Percentiles rank a stretch among this genome's conserved stretches.
These are phyloP conservation scores for Talaromyces albobiverticillius DNA, from an alignment of 2,329 filamentous ascomycete species.

Conservation along the genomic window DNA sequence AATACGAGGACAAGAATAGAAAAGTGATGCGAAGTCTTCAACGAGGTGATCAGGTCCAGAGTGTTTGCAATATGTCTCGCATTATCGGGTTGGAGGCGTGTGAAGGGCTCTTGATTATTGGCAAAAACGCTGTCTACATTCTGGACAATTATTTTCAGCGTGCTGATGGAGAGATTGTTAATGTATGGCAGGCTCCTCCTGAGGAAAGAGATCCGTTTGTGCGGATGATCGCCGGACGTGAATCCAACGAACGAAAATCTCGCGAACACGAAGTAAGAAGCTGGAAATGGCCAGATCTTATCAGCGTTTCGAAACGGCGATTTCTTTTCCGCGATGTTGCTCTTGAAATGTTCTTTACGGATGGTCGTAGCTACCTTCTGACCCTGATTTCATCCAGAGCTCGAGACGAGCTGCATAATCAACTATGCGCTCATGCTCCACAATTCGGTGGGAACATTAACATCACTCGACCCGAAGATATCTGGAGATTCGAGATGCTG, in stretches of 20 bases:
- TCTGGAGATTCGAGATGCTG: slow-evolving; percentile 86
- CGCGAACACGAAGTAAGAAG: slow-evolving; percentile 77
- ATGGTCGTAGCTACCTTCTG: slow-evolving; percentile 89
- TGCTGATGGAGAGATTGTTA: slow-evolving; percentile 92
- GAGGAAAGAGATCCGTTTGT: slow-evolving; percentile 95
- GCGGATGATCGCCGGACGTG: slow-evolving; percentile 81
- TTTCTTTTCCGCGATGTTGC: slow-evolving; percentile 95
- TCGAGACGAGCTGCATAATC: slow-evolving; percentile 77
- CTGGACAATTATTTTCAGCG: slow-evolving; percentile 96
- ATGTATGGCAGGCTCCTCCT: slow-evolving; percentile 86
- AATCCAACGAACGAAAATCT: slow-evolving; percentile 58
- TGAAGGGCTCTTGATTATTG: slow-evolving; percentile 89
- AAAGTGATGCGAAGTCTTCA: slow-evolving; percentile 95
- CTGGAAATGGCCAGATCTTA: slow-evolving; percentile 92
- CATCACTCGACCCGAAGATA: slow-evolving; percentile 75
- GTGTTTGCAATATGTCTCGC: slow-evolving; percentile 91
- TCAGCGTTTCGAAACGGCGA: slow-evolving; percentile 91
- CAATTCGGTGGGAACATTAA: slow-evolving; percentile 70
- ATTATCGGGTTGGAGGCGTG: slow-evolving; percentile 91
- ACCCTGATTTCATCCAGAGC: slow-evolving; percentile 72
- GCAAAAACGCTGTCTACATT: slow-evolving; percentile 88
- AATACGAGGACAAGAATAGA: slow-evolving; percentile 95
- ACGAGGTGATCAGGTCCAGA: slow-evolving; percentile 85
- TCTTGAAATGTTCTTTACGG: slow-evolving; percentile 96
- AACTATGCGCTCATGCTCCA: slow-evolving; percentile 74